Evolutionary conservation across 1,284 basidiomycete species (phyloP).

Genomic region (Prillingera fragicola): DNA sequence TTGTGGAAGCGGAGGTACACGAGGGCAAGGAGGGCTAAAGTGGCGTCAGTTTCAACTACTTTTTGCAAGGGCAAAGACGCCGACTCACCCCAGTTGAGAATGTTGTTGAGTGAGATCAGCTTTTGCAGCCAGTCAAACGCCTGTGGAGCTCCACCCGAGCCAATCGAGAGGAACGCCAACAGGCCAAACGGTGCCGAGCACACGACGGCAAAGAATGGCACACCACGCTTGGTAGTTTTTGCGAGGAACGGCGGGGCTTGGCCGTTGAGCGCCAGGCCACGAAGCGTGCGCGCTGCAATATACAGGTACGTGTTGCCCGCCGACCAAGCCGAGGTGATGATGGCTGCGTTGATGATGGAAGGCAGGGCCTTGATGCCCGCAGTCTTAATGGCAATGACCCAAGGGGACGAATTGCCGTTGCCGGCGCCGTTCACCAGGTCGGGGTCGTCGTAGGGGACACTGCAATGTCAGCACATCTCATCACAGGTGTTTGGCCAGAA

Average conservation of each 20-base stretch:
- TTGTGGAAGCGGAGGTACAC: slow-evolving; percentile 29
- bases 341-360: slow-evolving; percentile 60
- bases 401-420: slow-evolving; percentile 69
- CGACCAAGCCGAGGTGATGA: slow-evolving; percentile 52
- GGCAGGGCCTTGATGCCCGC: slow-evolving; percentile 72
- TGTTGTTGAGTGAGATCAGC: slow-evolving; percentile 54
- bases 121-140: slow-evolving; percentile 74
- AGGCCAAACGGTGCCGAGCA: slow-evolving; percentile 59
- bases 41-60: too few species aligned
- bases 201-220: slow-evolving; percentile 65
- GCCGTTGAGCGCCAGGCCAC: slow-evolving; percentile 58
- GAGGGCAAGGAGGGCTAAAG: slow-evolving; percentile 11
- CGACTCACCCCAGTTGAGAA: slow-evolving; percentile 62
- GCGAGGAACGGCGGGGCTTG: slow-evolving; percentile 63
- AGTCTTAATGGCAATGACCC: slow-evolving; percentile 63
- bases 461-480: slow-evolving; percentile 57
- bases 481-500: slow-evolving; percentile 58
- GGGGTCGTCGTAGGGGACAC: slow-evolving; percentile 62
- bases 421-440: slow-evolving; percentile 55
- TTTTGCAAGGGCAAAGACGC: too few species aligned
- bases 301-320: slow-evolving; percentile 56
- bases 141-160: slow-evolving; percentile 55
- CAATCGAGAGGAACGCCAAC: slow-evolving; percentile 60
- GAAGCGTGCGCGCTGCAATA: slow-evolving; percentile 54
- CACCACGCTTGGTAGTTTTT: slow-evolving; percentile 60